Base-by-base conservation (phyloP, 257 asterid genomes). In the Voacanga thouarsii region DNA sequence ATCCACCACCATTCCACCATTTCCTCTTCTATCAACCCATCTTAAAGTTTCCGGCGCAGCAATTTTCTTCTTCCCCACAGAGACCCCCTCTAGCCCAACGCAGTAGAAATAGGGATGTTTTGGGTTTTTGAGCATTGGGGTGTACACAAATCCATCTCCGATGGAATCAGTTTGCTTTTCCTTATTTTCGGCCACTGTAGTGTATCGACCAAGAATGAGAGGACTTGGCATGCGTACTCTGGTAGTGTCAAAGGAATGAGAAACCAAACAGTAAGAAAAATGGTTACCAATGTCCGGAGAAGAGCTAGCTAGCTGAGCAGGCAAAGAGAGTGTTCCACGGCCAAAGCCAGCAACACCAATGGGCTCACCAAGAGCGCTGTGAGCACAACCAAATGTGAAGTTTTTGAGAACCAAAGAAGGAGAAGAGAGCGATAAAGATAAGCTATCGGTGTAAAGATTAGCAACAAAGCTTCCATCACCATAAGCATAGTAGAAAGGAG, bases 1-100 rank as follows among this genome's bases (percentile, higher is more conserved):
- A 61, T 95, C 99, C 80, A 95, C 99, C 85, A 95, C 99, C 99
- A 95, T 90, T 30, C 98, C 99, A 0, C 99, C 99, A 39, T 87
- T 86, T 0, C 99, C 98, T 44, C 78, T 72, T 24, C 86, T 73
- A 45, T 95, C 97, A 10, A 95, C 92, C 3, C 89, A 72, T 76
- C 71, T 78, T 45, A 95, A 76, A 49, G 84, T 85, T 63, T 15
- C 80, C 75, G 99, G 97, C 67, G 99, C 87, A 4, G 67, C 73
- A 18, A 95, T 82, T 24, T 71, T 82, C 37, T 28, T 79, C 30
- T 74, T 83, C 1, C 97, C 99, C 6, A 95, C 72, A 0, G 99
- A 80, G 3, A 90, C 65, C 12, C 90, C 97, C 73, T 88, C 96
- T 9, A 95, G 74, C 1, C 94, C 98, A 0, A 93, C 93, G 37